These are phyloP conservation scores for Metarhizium rileyi DNA, from an alignment of 2,329 filamentous ascomycete species.

Conservation along the genomic window DNA sequence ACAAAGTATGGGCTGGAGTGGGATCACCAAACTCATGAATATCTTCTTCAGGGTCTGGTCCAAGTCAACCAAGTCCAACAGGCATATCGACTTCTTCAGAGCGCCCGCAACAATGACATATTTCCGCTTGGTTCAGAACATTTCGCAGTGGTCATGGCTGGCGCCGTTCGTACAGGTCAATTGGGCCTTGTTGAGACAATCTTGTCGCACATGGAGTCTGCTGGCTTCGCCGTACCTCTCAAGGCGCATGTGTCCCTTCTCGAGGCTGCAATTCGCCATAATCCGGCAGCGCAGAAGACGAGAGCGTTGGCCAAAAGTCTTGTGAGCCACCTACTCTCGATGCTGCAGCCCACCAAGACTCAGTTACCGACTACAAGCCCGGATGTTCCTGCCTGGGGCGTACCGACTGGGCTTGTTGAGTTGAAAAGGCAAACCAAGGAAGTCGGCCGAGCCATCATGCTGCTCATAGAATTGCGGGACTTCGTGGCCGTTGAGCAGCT, in stretches of 20 bases:
- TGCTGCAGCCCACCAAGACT: slow-evolving; percentile 3
- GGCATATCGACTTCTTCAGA: slow-evolving; percentile 38
- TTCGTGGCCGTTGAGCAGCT: slow-evolving; percentile 48
- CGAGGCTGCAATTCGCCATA: slow-evolving; percentile 24
- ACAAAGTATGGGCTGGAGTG: slow-evolving; percentile 34
- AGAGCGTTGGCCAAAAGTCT: slow-evolving; percentile 18
- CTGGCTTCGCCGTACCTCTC: slow-evolving; percentile 32
- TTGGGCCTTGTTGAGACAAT: slow-evolving; percentile 31
- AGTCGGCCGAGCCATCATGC: slow-evolving; percentile 23
- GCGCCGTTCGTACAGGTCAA: slow-evolving; percentile 37
- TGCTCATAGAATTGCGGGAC: slow-evolving; percentile 27
- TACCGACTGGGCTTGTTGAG: slow-evolving; percentile 12
- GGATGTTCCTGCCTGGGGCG: not conserved
- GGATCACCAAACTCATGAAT: slow-evolving; percentile 39
- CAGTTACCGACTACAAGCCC: not conserved
- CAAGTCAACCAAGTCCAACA: slow-evolving; percentile 38
- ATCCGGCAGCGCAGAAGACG: slow-evolving; percentile 16
- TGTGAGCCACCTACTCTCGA: slow-evolving; percentile 17
- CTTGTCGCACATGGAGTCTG: slow-evolving; percentile 31
- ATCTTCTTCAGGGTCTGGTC: slow-evolving; percentile 39
- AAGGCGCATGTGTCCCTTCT: slow-evolving; percentile 33
- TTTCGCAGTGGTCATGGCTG: slow-evolving; percentile 43
- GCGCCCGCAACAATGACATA: slow-evolving; percentile 31
- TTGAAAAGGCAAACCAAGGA: slow-evolving; percentile 18
- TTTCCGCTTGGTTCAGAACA: slow-evolving; percentile 39